phyloP scores from a whole-genome alignment of 352 stramenopile species.

The Phytophthora sojae region DNA sequence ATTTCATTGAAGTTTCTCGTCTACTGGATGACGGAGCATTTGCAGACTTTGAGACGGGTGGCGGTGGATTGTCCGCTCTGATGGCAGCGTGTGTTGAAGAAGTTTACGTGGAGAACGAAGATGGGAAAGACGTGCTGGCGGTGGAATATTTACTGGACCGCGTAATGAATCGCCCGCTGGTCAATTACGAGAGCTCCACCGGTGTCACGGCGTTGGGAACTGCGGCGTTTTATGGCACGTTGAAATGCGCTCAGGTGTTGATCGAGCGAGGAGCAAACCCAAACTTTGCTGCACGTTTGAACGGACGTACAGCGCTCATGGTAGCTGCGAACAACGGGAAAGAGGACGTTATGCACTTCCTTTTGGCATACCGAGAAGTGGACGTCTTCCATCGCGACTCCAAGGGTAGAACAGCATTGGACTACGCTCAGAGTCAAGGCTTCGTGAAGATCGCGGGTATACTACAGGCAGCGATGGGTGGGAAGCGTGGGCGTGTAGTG shows the following conservation, averaged over 20 bases:
- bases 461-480: conserved; percentile 56
- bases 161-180: conserved; percentile 53
- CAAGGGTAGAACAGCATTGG: conserved; percentile 49
- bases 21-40: conserved; percentile 71
- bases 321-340: conserved; percentile 60
- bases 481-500: conserved; percentile 47
- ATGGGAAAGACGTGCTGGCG: conserved; percentile 57
- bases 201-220: conserved; percentile 56
- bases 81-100: conserved; percentile 71
- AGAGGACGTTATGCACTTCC: conserved; percentile 55
- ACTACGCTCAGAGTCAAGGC: conserved; percentile 41
- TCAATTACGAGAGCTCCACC: conserved; percentile 68
- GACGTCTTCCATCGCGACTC: conserved; percentile 50
- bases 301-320: conserved; percentile 68
- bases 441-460: conserved; percentile 45
- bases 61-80: conserved; percentile 48
- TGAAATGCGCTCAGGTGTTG: conserved; percentile 60
- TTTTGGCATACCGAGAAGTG: conserved; percentile 47
- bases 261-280: conserved; percentile 60
- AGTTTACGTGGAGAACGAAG: conserved; percentile 59
- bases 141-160: conserved; percentile 72
- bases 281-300: conserved; percentile 44
- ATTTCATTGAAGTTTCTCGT: conserved; percentile 46
- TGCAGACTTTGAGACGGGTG: conserved; percentile 68
- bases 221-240: conserved; percentile 53